Base-by-base conservation (phyloP, 306 rosid species). In the Calophaca sinica region DNA sequence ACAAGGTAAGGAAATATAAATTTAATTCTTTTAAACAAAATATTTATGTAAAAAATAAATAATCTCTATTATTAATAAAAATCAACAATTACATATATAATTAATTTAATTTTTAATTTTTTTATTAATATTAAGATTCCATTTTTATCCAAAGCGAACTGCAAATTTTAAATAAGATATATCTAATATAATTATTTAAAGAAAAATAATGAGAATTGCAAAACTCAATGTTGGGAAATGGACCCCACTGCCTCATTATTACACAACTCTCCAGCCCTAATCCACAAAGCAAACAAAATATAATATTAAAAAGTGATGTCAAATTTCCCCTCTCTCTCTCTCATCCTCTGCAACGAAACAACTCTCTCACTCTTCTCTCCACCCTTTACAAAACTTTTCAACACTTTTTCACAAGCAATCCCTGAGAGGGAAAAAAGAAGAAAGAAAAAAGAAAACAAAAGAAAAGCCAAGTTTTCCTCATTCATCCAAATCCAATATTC, bases 341-440 rank as follows among this genome's bases (percentile, higher is more conserved):
- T 70, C 70, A 7, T 80, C 77, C 51, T 15, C 77, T 68, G 73
- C 73, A 75, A 46, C 48, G 42, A 75, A 46, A 50, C 74, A 74
- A 65, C 45, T 32, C 72, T 62, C 70, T 7, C 75, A 28, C 76
- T 51, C 49, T 3, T 28, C 68, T 31, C 33, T 63, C 13, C 49
- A 9, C 32, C 58, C 65, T 62, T 68, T 45, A 45, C 52, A 12
- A 20, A 72, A 79, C 79, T 80, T 81, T 81, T 72, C 70, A 35
- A 62, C 76, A 79, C 87, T 89, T 83, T 86, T 84, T 86, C 94
- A 84, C 90, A 84, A 81, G 92, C 87, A 68, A 68, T 84, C 79
- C 65, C 88, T 81, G 77, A 74, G 10, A 65, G 7, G 3, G n/a
- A 5, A 8, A 33, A 15, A 29, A 65, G 3, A 42, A 15, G 2